Conservation (phyloP, 129 eudicot genomes). For the Helianthus tuberosus region DNA sequence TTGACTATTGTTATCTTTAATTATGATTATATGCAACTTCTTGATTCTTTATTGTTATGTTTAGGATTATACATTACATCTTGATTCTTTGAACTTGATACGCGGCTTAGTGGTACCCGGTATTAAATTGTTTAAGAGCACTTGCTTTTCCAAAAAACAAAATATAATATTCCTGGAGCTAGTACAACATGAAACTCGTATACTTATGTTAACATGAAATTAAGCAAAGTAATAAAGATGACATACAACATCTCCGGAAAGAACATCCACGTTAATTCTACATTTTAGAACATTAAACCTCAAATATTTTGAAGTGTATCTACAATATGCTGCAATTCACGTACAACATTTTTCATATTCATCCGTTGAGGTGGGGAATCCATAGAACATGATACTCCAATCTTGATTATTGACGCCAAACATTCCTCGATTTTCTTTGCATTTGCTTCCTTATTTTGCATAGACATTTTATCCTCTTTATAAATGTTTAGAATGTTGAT, state of each 20-base stretch:
- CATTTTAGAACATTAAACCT: neutral
- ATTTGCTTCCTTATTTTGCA: neutral
- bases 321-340: neutral
- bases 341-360: neutral
- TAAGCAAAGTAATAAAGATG: no score
- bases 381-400: neutral
- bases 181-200: neutral
- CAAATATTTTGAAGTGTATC: neutral
- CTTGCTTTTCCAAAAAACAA: no score
- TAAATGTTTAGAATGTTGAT: neutral
- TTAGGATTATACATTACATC: no score
- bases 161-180: neutral
- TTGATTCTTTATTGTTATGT: no score
- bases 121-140: no score
- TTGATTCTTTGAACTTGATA: no score
- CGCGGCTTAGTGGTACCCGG: no score
- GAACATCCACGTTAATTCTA: no score
- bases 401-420: neutral
- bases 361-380: neutral
- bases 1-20: no score
- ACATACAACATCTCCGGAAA: no score
- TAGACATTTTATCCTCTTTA: neutral
- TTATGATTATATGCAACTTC: no score
- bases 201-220: neutral
- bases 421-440: neutral